phyloP scores from a whole-genome alignment of 2,329 filamentous ascomycete genomes.

The Aspergillus sp. region DNA sequence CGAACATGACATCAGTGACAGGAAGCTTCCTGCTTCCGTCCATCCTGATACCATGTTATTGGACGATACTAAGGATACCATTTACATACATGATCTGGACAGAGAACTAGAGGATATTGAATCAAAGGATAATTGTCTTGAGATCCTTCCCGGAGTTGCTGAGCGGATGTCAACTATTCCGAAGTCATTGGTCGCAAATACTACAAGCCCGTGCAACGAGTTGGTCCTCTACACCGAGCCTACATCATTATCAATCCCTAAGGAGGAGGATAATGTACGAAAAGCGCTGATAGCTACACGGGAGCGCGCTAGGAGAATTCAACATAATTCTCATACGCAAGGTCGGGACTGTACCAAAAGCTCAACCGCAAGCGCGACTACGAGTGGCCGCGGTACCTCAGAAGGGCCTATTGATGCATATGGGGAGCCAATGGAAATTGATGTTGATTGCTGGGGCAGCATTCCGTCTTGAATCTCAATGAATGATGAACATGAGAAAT shows the following conservation, averaged over 20 bases:
- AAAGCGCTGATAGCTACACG: slow-evolving; percentile 55
- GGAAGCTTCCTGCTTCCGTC: neutral
- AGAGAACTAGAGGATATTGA: slow-evolving; percentile 76
- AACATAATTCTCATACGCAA: neutral
- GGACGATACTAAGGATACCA: slow-evolving; percentile 81
- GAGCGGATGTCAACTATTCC: slow-evolving; percentile 74
- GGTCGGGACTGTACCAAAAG: neutral
- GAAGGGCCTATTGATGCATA: neutral
- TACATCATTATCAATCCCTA: slow-evolving; percentile 71
- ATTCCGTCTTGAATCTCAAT: neutral
- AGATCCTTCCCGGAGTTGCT: slow-evolving; percentile 84
- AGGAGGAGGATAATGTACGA: slow-evolving; percentile 72
- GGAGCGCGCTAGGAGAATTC: slow-evolving; percentile 14
- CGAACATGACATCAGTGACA: slow-evolving; percentile 13
- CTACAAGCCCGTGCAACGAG: slow-evolving; percentile 61
- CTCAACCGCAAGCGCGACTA: neutral
- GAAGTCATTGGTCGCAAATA: slow-evolving; percentile 61
- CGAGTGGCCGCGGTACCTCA: neutral
- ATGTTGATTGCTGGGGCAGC: neutral
- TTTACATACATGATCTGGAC: slow-evolving; percentile 90
- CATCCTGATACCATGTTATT: slow-evolving; percentile 70
- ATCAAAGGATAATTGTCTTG: slow-evolving; percentile 61
- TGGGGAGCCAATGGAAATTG: slow-evolving; percentile 14
- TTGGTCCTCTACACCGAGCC: slow-evolving; percentile 84
- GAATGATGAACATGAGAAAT: too few species aligned